These are phyloP conservation scores for Spatholobus suberectus DNA, from an alignment of 306 rosid genomes.

Conservation along the genomic window DNA sequence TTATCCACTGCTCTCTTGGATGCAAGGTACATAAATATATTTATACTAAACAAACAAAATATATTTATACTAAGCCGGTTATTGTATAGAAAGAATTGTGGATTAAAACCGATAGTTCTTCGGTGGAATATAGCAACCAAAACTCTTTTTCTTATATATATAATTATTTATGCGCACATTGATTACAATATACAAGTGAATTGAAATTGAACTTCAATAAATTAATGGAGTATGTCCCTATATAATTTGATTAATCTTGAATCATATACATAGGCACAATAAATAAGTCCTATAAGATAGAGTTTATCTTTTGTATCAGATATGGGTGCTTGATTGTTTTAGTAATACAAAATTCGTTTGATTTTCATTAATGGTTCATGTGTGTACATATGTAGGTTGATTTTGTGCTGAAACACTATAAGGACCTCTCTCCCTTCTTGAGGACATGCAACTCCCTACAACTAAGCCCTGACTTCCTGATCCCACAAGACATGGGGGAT, in stretches of 20 bases:
- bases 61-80: background rate
- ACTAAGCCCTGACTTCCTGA: slow-evolving; percentile 76
- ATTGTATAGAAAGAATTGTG: slow-evolving; percentile 16
- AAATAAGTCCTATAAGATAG: background rate
- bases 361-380: background rate
- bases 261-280: background rate
- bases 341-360: background rate
- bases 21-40: slow-evolving; percentile 76
- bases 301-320: background rate
- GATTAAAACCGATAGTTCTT: slow-evolving; percentile 17
- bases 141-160: background rate
- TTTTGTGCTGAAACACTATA: slow-evolving; percentile 72
- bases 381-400: slow-evolving; percentile 65
- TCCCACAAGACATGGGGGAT: slow-evolving; percentile 85
- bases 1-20: slow-evolving; percentile 88
- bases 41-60: slow-evolving; percentile 15
- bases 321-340: background rate
- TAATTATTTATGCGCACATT: background rate
- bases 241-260: background rate
- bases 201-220: slow-evolving; percentile 17
- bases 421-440: slow-evolving; percentile 74
- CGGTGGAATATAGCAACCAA: background rate
- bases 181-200: background rate
- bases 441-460: slow-evolving; percentile 73
- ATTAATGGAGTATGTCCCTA: background rate